These are phyloP conservation scores for thale cress (Arabidopsis thaliana) DNA, from an alignment of 345 rosid genomes.

Conservation along the genomic window DNA sequence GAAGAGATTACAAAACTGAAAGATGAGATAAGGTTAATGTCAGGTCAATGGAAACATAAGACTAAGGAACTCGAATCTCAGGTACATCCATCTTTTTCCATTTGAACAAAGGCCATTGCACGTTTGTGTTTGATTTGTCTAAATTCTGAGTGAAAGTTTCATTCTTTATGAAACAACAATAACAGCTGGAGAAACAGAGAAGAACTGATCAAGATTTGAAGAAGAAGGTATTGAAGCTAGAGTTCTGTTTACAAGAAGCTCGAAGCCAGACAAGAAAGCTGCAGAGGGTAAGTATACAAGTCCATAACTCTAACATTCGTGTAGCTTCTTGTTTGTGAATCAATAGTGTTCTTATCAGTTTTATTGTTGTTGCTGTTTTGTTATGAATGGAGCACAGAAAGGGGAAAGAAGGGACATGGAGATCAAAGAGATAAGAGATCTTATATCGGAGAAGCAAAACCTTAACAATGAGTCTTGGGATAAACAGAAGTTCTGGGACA, in stretches of 20 bases:
- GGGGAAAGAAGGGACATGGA: conserved; percentile 81
- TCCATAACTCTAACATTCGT: neutral
- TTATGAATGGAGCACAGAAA: conserved; percentile 52
- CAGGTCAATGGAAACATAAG: conserved; percentile 83
- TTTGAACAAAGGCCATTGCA: neutral
- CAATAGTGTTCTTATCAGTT: neutral
- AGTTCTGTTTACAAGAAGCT: conserved; percentile 48
- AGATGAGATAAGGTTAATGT: conserved; percentile 77
- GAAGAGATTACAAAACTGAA: conserved; percentile 66
- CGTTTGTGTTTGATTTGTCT: neutral
- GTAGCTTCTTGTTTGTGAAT: conserved; percentile 1
- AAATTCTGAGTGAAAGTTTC: neutral
- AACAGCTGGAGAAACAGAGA: conserved; percentile 44
- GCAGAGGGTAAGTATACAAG: conserved; percentile 56
- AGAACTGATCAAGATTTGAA: conserved; percentile 43
- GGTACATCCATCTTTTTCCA: conserved; percentile 44
- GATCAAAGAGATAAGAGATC: conserved; percentile 70
- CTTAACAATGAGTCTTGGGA: conserved; percentile 34
- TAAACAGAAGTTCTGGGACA: conserved; percentile 82
- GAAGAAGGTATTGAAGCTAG: conserved; percentile 45
- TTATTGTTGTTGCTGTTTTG: neutral
- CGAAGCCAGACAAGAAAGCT: conserved; percentile 75
- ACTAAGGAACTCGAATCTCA: conserved; percentile 79
- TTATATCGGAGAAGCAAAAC: conserved; percentile 60
- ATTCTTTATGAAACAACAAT: neutral